Evolutionary conservation across 1,284 basidiomycete genomes (phyloP), one percentile per base, ranked within the genome.

Genomic region (Golubevia pallescens): DNA sequence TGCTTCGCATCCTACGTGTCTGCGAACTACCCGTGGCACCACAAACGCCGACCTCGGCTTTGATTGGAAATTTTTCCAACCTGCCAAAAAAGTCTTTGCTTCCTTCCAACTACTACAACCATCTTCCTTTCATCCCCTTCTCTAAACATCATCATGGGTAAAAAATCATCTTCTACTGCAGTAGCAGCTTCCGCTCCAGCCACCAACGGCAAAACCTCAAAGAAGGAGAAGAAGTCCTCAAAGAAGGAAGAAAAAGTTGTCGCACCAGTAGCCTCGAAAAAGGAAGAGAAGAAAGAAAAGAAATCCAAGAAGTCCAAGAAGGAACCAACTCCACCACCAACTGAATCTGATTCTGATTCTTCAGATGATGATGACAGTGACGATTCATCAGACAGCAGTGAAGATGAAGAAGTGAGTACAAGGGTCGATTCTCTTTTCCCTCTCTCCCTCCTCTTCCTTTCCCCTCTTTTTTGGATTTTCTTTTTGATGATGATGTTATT

Each of bases 291-390:
- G 65, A 61, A 62, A 21, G 24, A 56, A 13, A 56, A 21, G 63
- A 32, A 38, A 60, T 51, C 38, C 28, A 74, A 74, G 70, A 71
- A 75, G 65, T 54, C 60, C 19, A 78, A 76, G 66, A 74, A 80
- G 71, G 65, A 65, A 55, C 68, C 73, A 42, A 70, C 71, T 32
- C 75, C 75, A 51, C 70, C 66, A 62, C 65, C 70, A 34, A 61
- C 23, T 28, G 38, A 32, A 21, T 51, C 53, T 24, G 55, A 53
- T 42, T 21, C n/a, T 5, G 54, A 58, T 19, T 34, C 28, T 55
- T 55, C 51, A 42, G 34, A 34, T 73, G 57, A 58, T 24, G 28
- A 28, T 5, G 55, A 56, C 10, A 19, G 60, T 32, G 54, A 60
- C 38, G 69, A 68, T 62, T 60, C 71, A 56, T 64, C 64, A 28